Evolutionary conservation across 768 basidiomycete genomes (phyloP), one percentile per base, ranked within the genome.

Genomic region (Serendipita indica): DNA sequence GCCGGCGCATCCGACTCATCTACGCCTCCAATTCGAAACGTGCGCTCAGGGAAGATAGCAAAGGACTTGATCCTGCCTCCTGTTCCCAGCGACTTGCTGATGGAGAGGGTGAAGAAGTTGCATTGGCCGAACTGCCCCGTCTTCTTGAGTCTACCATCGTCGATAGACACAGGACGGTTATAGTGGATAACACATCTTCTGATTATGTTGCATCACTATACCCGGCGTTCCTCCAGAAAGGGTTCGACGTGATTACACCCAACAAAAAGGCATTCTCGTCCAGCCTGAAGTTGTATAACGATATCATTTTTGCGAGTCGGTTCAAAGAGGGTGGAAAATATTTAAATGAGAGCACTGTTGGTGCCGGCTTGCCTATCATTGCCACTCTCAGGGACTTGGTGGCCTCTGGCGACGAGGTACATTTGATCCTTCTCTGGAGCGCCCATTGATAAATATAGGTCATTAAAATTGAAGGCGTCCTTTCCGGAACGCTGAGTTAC

Each of bases 221-320:
- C 70, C 90, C 96, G 0, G 71, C 72, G 34, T 86, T 92, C 72
- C 72, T 98, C 41, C 72, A 73, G 54, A 77, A 78, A 3, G 92
- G 93, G 2, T 78, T 98, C 60, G 79, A 83, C 66, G 81, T 99
- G 64, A 81, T 94, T 45, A 99, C 96, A 1, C 94, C 96, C 14
- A 99, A 98, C 77, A 99, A 99, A 72, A 98, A 97, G 72, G 96
- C 87, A 0, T 90, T 84, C 67, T 93, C 90, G 13, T 84, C 85
- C 0, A 74, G 80, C 18, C 72, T 82, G 28, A 65, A 63, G 18
- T 72, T 96, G 34, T 97, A 86, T 67, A 72, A 84, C 57, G 69
- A 72, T 22, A 91, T 98, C 63, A 62, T 84, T 22, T 66, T 66
- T 3, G 80, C 86, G 2, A 79, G 79, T 61, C 69, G 72, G 59